phyloP scores from a whole-genome alignment of 192 early-diverging fungal species.

The Backusella macrospora region DNA sequence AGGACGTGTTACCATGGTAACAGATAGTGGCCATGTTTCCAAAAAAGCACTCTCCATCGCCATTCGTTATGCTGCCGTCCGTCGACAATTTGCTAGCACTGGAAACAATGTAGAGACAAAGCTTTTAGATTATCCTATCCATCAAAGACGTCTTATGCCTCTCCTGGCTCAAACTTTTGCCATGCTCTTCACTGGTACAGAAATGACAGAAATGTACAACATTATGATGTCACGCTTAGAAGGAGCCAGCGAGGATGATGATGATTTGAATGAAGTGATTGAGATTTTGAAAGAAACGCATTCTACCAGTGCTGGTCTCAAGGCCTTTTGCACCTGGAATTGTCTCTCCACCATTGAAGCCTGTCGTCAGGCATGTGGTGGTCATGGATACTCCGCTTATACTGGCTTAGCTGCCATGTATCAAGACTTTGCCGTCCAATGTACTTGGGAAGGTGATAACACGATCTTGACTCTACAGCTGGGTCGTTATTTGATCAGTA shows the following conservation, averaged over 20 bases:
- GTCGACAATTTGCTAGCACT: constrained; percentile 80
- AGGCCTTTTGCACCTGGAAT: constrained; percentile 94
- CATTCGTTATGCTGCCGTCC: constrained; percentile 87
- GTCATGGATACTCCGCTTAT: constrained; percentile 93
- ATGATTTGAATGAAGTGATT: constrained; percentile 63
- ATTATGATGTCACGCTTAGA: constrained; percentile 78
- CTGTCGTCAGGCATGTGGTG: constrained; percentile 90
- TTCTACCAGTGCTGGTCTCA: constrained; percentile 88
- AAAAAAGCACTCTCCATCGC: constrained; percentile 93
- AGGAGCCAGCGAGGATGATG: constrained; percentile 62
- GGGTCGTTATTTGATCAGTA: constrained; percentile 82
- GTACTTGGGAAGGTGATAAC: constrained; percentile 91
- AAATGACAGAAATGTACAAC: constrained; percentile 78
- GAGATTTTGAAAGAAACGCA: constrained; percentile 90
- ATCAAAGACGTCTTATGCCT: constrained; percentile 91
- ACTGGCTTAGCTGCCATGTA: constrained; percentile 85
- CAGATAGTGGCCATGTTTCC: constrained; percentile 82
- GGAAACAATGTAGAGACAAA: constrained; percentile 77
- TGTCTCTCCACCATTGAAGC: constrained; percentile 89
- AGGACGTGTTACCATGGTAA: constrained; percentile 81
- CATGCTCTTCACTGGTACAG: constrained; percentile 89
- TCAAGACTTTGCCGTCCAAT: constrained; percentile 89
- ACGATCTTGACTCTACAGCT: constrained; percentile 90
- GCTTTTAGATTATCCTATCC: constrained; percentile 90
- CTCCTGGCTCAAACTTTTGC: constrained; percentile 89